Evolutionary conservation across 2,329 filamentous ascomycete genomes (phyloP).

Genomic region (Arachnomyces sp.): DNA sequence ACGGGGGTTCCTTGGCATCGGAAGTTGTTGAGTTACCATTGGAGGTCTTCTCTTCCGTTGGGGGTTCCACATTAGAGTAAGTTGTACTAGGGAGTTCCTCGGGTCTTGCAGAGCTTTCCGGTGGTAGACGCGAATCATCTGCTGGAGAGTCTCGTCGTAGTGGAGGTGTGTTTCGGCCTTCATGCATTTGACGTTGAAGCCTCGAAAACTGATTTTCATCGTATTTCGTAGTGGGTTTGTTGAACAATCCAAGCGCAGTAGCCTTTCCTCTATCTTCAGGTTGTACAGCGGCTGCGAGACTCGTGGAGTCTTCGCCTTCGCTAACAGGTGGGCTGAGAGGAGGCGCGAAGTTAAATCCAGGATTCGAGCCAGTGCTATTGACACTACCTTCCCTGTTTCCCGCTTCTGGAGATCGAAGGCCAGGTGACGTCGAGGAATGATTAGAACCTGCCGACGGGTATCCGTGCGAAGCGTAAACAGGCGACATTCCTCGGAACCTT

Average conservation of each 20-base stretch:
- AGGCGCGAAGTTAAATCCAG: constrained; percentile 38
- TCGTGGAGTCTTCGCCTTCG: constrained; percentile 60
- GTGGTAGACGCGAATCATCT: constrained; percentile 16
- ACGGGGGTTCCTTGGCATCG: neutral
- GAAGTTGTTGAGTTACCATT: neutral
- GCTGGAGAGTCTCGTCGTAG: constrained; percentile 17
- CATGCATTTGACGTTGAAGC: constrained; percentile 71
- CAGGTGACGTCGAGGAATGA: constrained; percentile 29
- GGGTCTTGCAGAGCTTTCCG: constrained; percentile 17
- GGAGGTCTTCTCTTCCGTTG: constrained; percentile 24
- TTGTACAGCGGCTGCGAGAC: constrained; percentile 57
- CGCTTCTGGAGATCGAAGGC: constrained; percentile 32
- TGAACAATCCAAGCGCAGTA: constrained; percentile 64
- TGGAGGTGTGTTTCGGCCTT: constrained; percentile 59
- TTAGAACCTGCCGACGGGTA: constrained; percentile 36
- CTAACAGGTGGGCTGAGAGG: constrained; percentile 64
- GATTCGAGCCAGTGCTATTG: constrained; percentile 21
- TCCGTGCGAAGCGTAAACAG: constrained; percentile 20
- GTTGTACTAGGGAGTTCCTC: constrained; percentile 32
- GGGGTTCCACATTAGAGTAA: constrained; percentile 30
- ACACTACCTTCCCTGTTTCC: constrained; percentile 27
- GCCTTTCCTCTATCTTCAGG: constrained; percentile 74
- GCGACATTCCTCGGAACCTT: constrained; percentile 30
- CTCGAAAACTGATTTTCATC: constrained; percentile 81
- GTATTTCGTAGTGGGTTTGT: constrained; percentile 67